Base-by-base conservation (phyloP, 306 rosid genomes). In the Quercus dentata region DNA sequence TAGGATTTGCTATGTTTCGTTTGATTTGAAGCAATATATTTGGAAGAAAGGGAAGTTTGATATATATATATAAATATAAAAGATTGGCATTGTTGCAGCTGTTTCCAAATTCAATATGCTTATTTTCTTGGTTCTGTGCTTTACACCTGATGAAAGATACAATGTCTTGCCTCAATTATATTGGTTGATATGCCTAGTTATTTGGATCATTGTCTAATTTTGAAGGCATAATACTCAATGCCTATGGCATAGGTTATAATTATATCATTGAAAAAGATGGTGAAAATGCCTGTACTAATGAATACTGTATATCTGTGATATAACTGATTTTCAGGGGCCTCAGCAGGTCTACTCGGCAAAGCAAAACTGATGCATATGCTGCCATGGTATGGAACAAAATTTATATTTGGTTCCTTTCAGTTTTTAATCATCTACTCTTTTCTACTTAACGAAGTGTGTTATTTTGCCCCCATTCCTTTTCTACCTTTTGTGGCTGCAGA, bases 331-430 rank as follows among this genome's bases (percentile, higher is more conserved):
- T 58, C 84, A 88, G 92, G 85, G 90, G 85, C 17, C 82, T 86
- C 74, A 69, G 64, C 74, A 81, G 74, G 77, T 76, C 85, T 69
- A 76, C 82, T 79, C 85, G 92, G 67, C 75, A 72, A 81, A 80
- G 71, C 74, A 75, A 77, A 54, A 20, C 56, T 0, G 92, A 88
- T 77, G 90, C 92, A n/a, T 88, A 84, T 14, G 86, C 92, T 21
- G 88, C 92, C 56, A 28, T 86, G 92, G 92, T 88, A 82, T 20
- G 76, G n/a, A 57, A 20, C 27, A 20, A 10, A 20, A 44, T 54
- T n/a, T 80, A 35, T 19, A 35, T 38, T 54, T 52, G 25, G 31
- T 35, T 46, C 28, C 74, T 3, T 56, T 27, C 59, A 74, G 59
- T 6, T 21, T 14, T 9, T 6, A 23, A 44, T 3, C 30, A 35